Conservation (phyloP, 768 basidiomycete species). For the Pseudohyphozyma bogoriensis region DNA sequence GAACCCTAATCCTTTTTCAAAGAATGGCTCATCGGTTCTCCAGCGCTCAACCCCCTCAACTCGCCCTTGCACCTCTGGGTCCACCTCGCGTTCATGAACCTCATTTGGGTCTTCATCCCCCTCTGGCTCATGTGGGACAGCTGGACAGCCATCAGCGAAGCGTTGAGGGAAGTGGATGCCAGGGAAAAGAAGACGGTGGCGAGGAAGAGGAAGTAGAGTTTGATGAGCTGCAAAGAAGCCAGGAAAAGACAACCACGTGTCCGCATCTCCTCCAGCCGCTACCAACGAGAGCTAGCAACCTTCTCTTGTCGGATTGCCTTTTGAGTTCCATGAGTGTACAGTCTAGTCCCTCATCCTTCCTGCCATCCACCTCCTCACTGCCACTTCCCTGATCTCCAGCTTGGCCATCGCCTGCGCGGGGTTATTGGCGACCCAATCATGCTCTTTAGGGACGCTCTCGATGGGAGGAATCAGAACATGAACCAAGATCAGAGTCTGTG, state of each 20-base stretch:
- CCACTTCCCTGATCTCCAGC: constrained; percentile 76
- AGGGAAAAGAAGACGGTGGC: too few species aligned
- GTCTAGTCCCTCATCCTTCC: constrained; percentile 71
- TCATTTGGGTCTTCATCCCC: constrained; percentile 62
- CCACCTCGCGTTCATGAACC: constrained; percentile 24
- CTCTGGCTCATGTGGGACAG: constrained; percentile 68
- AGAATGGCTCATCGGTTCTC: too few species aligned
- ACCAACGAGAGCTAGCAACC: too few species aligned
- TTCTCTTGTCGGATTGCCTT: too few species aligned
- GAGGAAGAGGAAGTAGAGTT: too few species aligned
- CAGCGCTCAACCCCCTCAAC: constrained; percentile 10
- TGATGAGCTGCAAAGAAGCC: too few species aligned
- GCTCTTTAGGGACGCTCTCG: constrained; percentile 38
- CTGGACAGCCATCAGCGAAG: constrained; percentile 38
- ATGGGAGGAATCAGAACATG: constrained; percentile 86
- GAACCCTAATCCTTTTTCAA: neutral
- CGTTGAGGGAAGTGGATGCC: too few species aligned
- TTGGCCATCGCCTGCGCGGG: constrained; percentile 60
- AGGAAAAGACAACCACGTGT: too few species aligned
- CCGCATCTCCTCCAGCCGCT: too few species aligned
- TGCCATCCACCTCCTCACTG: constrained; percentile 73
- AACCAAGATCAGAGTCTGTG: constrained; percentile 73
- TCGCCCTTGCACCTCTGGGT: constrained; percentile 18
- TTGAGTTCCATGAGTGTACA: too few species aligned
- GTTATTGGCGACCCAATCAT: constrained; percentile 46